Evolutionary conservation across 805 yeast species (phyloP).

Genomic region (Kazachstania taianensis): DNA sequence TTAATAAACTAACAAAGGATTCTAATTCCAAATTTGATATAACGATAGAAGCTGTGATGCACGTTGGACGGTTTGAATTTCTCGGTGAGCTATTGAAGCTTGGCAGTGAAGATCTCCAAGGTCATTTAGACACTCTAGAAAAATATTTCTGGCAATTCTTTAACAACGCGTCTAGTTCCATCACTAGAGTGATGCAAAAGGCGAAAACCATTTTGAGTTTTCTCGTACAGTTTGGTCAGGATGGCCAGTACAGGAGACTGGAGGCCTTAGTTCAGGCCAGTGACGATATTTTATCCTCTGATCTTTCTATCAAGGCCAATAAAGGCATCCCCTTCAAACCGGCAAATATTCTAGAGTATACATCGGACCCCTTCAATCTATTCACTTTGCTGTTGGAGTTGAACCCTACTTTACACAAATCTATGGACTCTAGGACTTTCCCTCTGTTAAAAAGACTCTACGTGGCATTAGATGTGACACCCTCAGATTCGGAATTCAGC

Average conservation of each 20-base stretch:
- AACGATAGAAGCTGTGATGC: slow-evolving; percentile 23
- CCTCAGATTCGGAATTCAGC: background rate
- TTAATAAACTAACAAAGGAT: slow-evolving; percentile 2
- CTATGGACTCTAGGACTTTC: slow-evolving; percentile 32
- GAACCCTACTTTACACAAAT: slow-evolving; percentile 41
- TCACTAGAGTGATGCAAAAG: slow-evolving; percentile 30
- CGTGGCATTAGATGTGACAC: slow-evolving; percentile 29
- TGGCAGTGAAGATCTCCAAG: slow-evolving; percentile 9
- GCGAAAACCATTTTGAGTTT: slow-evolving; percentile 26
- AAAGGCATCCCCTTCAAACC: slow-evolving; percentile 34
- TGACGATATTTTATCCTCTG: slow-evolving; percentile 23
- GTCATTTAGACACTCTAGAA: slow-evolving; percentile 8
- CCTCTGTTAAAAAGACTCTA: slow-evolving; percentile 34
- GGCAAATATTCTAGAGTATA: slow-evolving; percentile 26
- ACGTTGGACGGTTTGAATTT: slow-evolving; percentile 22
- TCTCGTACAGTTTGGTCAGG: slow-evolving; percentile 8
- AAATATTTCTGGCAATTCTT: slow-evolving; percentile 35
- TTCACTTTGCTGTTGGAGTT: slow-evolving; percentile 40
- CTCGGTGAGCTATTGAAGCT: slow-evolving; percentile 10
- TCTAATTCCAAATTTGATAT: slow-evolving; percentile 4
- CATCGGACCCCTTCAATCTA: slow-evolving; percentile 28
- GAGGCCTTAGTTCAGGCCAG: slow-evolving; percentile 19
- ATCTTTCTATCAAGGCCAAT: slow-evolving; percentile 21
- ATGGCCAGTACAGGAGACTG: slow-evolving; percentile 10
- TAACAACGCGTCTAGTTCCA: slow-evolving; percentile 34